Conservation (phyloP, 768 basidiomycete genomes). For the Polyporus arcularius region DNA sequence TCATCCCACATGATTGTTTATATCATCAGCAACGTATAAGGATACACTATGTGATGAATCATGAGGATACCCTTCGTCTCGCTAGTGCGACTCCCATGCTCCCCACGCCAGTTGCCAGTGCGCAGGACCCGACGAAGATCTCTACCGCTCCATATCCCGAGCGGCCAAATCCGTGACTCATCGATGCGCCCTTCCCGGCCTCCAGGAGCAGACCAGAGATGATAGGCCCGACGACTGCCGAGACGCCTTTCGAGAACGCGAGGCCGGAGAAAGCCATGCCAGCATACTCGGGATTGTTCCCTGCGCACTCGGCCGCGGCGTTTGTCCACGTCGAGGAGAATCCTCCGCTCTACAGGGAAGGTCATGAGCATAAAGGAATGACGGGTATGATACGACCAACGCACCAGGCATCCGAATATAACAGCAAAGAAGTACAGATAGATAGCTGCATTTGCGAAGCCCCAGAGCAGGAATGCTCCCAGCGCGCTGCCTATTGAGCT, state of each 20-base stretch:
- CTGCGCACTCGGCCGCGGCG: slow-evolving; percentile 16
- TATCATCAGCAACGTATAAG: no score
- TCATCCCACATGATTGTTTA: no score
- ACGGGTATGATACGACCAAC: not conserved
- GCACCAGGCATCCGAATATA: slow-evolving; percentile 22
- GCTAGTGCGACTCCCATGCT: slow-evolving; percentile 9
- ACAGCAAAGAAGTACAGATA: slow-evolving; percentile 23
- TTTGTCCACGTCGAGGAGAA: slow-evolving; percentile 15
- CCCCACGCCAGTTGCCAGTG: slow-evolving; percentile 13
- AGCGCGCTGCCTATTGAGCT: slow-evolving; percentile 12
- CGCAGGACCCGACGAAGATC: slow-evolving; percentile 21
- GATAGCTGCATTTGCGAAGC: slow-evolving; percentile 19
- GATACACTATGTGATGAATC: not conserved
- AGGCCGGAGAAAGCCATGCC: slow-evolving; percentile 12
- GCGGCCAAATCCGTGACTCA: slow-evolving; percentile 14
- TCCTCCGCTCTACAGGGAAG: slow-evolving; percentile 13
- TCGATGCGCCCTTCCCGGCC: slow-evolving; percentile 5
- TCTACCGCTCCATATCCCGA: slow-evolving; percentile 20
- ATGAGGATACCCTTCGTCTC: slow-evolving; percentile 6
- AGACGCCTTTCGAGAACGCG: slow-evolving; percentile 16
- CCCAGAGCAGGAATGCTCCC: slow-evolving; percentile 22
- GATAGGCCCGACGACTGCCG: slow-evolving; percentile 19
- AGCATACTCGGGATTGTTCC: slow-evolving; percentile 15
- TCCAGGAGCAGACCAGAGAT: slow-evolving; percentile 17
- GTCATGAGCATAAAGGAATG: not conserved